Base-by-base conservation (phyloP, 176 grass and related monocot genomes). In the Neostapfia colusana region DNA sequence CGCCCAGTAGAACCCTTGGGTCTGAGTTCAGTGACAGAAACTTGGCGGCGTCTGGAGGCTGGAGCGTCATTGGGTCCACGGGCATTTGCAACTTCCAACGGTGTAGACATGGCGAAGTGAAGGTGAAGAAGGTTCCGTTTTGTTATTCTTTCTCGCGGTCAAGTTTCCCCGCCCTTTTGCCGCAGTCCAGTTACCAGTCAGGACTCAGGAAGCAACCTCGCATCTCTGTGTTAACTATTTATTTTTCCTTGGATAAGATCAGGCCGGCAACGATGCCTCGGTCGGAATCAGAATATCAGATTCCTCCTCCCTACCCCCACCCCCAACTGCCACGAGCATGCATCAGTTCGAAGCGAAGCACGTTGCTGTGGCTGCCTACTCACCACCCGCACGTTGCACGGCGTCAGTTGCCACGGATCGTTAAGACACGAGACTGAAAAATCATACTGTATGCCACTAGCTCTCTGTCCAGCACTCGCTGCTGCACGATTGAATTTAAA, bases 121-220 rank as follows among this genome's bases (percentile, higher is more conserved):
- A 24, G n/a, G n/a, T n/a, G n/a, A n/a, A n/a, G n/a, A n/a, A n/a
- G 20, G 63, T 3, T 65, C 35, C 16, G 59, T 35, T 31, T 31
- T 1, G 31, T 31, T 31, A 4, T 14, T 27, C 46, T 15, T 11
- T 23, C 20, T 66, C 63, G 45, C 4, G 1, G 31, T 59, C 16
- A 60, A 62, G 41, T 76, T 62, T 76, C 31, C 79, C 54, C 14
- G 0, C 34, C 45, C 40, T 65, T 66, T 82, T 65, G 50, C 0
- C 21, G 18, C 20, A 51, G 16, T 51, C 49, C 17, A 20, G 5
- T 23, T 55, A 7, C 45, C 10, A 44, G 42, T 44, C 42, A 44
- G 42, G 10, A 44, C 10, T 44, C 42, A 44, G 42, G 10, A 44
- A 44, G 17, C 16, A 55, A 8, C 6, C 18, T 55, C 20, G 7